Evolutionary conservation across 2,329 filamentous ascomycete species (phyloP), one percentile per base, ranked within the genome.

Genomic region (Hypoxylon sp.): DNA sequence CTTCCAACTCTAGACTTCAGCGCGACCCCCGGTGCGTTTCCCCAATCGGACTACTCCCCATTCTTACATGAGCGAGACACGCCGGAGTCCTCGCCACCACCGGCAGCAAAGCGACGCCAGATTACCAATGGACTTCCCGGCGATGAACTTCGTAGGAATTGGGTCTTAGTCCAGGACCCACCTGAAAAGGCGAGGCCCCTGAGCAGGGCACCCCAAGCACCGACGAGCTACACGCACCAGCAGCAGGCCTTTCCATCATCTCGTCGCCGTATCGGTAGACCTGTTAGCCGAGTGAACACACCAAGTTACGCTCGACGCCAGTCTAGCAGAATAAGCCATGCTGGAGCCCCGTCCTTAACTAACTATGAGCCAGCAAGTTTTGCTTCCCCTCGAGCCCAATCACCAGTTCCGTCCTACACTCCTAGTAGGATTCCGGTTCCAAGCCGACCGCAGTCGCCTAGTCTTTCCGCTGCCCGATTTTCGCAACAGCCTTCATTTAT

Each of bases 111-210:
- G 75, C 81, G 87, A 46, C 81, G 87, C 47, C 87, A 89, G 66
- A 83, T 86, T n/a, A 80, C 82, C 59, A 77, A 82, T 1, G 81
- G 83, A 17, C 81, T 83, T 35, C 59, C 72, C 3, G 78, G 81
- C 26, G 85, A 88, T 69, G 88, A 91, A 47, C 81, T 92, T 5
- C 84, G 87, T 31, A 86, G 85, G 61, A 92, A 90, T 79, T 94
- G 92, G 92, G 90, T 94, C 29, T 84, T 94, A 70, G 88, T 94
- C 26, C 82, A 82, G 61, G 84, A 85, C 48, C 77, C 77, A 17
- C 70, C 69, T 31, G 66, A 71, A 54, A 61, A 69, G 37, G 64
- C 55, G 22, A 69, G 67, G 29, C 73, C 67, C 52, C 66, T 71
- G 11, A 74, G 70, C 39, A 59, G 67, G 11, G 71, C 74, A 33